A percentile compares a stretch with the other conserved stretches of the same genome.
These are phyloP conservation scores for Arabidopsis lyrata DNA, from an alignment of 441 rosid genomes.

Conservation along the genomic window DNA sequence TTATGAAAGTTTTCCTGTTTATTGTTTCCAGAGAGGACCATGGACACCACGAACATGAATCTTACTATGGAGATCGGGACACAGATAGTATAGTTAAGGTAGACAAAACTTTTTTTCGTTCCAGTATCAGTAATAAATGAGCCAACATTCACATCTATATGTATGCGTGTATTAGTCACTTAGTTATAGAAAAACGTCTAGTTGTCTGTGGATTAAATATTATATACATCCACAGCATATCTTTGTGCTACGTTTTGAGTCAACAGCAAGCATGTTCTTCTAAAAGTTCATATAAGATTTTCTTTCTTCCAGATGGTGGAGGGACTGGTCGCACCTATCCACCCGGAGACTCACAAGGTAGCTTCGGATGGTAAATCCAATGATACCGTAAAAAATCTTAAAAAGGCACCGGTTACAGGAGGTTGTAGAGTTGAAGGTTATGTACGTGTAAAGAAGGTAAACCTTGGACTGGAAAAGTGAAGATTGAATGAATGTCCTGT, in stretches of 20 bases:
- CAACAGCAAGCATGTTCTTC: conserved; percentile 24
- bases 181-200: conserved; percentile 13
- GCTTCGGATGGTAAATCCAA: conserved; percentile 59
- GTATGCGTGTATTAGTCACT: conserved; percentile 7
- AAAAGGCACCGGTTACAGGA: conserved; percentile 90
- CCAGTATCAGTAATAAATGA: conserved; percentile 16
- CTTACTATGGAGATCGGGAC: conserved; percentile 99
- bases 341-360: conserved; percentile 58
- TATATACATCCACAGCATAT: conserved; percentile 12
- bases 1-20: conserved; percentile 17
- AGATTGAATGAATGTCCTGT: conserved; percentile 14
- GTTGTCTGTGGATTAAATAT: conserved; percentile 2
- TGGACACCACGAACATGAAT: conserved; percentile 98
- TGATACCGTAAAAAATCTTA: conserved; percentile 47
- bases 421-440: conserved; percentile 99
- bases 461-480: conserved; percentile 5
- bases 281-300: conserved; percentile 36
- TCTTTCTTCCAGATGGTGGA: conserved; percentile 76
- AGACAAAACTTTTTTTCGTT: conserved; percentile 12
- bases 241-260: conserved; percentile 13
- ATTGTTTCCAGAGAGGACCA: conserved; percentile 77
- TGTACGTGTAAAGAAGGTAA: conserved; percentile 98
- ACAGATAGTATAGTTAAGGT: conserved; percentile 94
- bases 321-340: conserved; percentile 71
- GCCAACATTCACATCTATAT: conserved; percentile 25